A percentile compares a stretch with the other conserved stretches of the same genome.
Conservation (phyloP, 148 eudicot genomes). For the Diospyros lotus region DNA sequence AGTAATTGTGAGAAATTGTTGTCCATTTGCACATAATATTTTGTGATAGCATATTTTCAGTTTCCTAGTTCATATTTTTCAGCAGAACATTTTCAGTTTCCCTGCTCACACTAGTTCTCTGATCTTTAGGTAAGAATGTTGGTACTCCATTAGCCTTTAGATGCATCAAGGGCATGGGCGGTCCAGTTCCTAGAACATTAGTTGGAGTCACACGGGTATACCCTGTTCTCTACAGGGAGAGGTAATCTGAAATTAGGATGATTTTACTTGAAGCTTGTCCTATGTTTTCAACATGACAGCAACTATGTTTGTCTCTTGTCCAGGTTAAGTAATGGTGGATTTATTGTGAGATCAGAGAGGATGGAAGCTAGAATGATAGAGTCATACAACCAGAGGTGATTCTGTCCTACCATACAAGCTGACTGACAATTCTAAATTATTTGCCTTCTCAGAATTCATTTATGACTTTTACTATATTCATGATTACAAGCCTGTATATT, state of each 20-base stretch:
- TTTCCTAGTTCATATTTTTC: constrained; percentile 2
- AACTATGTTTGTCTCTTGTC: constrained; percentile 6
- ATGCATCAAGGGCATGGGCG: constrained; percentile 82
- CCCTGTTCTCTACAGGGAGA: constrained; percentile 88
- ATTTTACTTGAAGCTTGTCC: constrained; percentile 8
- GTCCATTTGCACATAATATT: constrained; percentile 4
- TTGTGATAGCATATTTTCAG: constrained; percentile 13
- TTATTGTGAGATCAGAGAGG: constrained; percentile 76
- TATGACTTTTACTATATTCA: not conserved
- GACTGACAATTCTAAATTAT: constrained; percentile 6
- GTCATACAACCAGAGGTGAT: constrained; percentile 59
- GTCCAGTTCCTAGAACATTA: constrained; percentile 73
- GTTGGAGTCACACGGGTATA: constrained; percentile 80
- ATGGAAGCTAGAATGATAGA: constrained; percentile 58
- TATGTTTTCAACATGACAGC: constrained; percentile 3
- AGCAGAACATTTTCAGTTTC: not conserved
- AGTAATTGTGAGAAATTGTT: not conserved
- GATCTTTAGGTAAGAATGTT: constrained; percentile 50
- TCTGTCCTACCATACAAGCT: not conserved
- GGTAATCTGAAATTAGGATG: constrained; percentile 33
- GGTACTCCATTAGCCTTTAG: constrained; percentile 75
- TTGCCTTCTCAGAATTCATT: not conserved
- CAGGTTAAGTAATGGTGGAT: constrained; percentile 65
- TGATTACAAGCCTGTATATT: not conserved
- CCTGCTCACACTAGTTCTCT: constrained; percentile 10